These are phyloP conservation scores for Colletotrichum tofieldiae DNA, from an alignment of 2,329 filamentous ascomycete genomes.

Conservation along the genomic window DNA sequence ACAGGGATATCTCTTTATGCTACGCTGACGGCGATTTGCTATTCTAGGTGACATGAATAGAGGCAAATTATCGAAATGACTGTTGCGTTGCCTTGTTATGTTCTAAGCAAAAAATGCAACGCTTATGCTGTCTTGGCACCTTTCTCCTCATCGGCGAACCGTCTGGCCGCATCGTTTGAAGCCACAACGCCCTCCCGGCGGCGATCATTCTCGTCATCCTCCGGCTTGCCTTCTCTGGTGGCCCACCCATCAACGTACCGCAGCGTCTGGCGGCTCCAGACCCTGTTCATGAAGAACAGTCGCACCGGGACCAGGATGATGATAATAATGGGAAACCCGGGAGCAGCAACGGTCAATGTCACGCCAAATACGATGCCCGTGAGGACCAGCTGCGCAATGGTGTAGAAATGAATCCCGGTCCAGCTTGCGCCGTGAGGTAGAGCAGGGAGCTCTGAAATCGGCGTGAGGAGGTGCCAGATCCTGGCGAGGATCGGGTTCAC, in stretches of 20 bases:
- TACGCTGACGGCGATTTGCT: background rate
- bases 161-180: background rate
- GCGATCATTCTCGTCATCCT: constrained; percentile 56
- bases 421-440: constrained; percentile 64
- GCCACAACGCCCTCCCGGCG: constrained; percentile 31
- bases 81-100: background rate
- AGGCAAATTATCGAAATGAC: background rate
- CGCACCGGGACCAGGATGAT: constrained; percentile 76
- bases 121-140: constrained; percentile 32
- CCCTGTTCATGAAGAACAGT: constrained; percentile 71
- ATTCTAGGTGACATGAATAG: background rate
- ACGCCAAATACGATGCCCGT: constrained; percentile 75
- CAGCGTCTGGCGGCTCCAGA: constrained; percentile 73
- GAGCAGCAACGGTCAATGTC: constrained; percentile 74
- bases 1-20: background rate
- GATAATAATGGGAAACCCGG: constrained; percentile 75
- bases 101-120: background rate
- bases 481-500: constrained; percentile 75
- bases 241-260: constrained; percentile 62
- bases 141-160: constrained; percentile 50
- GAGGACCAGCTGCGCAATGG: constrained; percentile 69
- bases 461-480: constrained; percentile 71
- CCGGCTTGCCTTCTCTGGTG: constrained; percentile 68
- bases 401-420: constrained; percentile 72
- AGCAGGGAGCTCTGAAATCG: constrained; percentile 62